A percentile compares a stretch with the other conserved stretches of the same genome.
Conservation (phyloP, 2,329 filamentous ascomycete species). For the Penicillium sp. region DNA sequence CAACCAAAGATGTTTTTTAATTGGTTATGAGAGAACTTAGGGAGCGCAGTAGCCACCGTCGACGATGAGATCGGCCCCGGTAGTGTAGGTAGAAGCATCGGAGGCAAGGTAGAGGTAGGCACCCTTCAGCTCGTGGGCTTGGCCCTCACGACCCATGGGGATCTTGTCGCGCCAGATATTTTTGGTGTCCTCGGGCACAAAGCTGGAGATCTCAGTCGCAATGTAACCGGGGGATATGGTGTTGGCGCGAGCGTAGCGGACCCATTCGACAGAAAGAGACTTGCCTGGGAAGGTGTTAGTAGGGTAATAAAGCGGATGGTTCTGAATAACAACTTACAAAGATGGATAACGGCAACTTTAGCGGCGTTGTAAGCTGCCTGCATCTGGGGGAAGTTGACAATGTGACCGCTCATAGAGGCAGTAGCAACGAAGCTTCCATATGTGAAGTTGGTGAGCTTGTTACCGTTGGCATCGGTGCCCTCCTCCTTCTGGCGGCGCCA, state of each 20-base stretch:
- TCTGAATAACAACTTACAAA: conserved; percentile 48
- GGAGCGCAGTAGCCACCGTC: conserved; percentile 66
- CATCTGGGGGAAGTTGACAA: conserved; percentile 73
- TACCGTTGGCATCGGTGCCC: conserved; percentile 61
- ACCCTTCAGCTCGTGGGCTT: conserved; percentile 73
- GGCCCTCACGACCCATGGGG: conserved; percentile 73
- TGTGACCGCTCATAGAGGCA: conserved; percentile 73
- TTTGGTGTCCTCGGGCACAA: conserved; percentile 65
- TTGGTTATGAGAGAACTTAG: not conserved
- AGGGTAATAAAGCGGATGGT: conserved; percentile 38
- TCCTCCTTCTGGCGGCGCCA: conserved; percentile 70
- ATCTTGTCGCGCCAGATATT: conserved; percentile 74
- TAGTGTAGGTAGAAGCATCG: conserved; percentile 80
- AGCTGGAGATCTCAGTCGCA: conserved; percentile 67
- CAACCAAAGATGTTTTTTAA: not conserved
- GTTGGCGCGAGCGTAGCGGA: conserved; percentile 70
- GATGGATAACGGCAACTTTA: conserved; percentile 60
- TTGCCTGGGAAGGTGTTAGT: conserved; percentile 49
- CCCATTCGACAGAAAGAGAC: conserved; percentile 73
- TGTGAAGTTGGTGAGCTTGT: conserved; percentile 58
- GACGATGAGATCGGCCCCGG: conserved; percentile 69
- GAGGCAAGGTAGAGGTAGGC: conserved; percentile 78
- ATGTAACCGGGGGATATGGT: conserved; percentile 74
- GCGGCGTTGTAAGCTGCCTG: conserved; percentile 73
- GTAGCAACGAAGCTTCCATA: conserved; percentile 74